A percentile compares a stretch with the other conserved stretches of the same genome.
These are phyloP conservation scores for Sphaceloma murrayae DNA, from an alignment of 2,329 filamentous ascomycete genomes.

Conservation along the genomic window DNA sequence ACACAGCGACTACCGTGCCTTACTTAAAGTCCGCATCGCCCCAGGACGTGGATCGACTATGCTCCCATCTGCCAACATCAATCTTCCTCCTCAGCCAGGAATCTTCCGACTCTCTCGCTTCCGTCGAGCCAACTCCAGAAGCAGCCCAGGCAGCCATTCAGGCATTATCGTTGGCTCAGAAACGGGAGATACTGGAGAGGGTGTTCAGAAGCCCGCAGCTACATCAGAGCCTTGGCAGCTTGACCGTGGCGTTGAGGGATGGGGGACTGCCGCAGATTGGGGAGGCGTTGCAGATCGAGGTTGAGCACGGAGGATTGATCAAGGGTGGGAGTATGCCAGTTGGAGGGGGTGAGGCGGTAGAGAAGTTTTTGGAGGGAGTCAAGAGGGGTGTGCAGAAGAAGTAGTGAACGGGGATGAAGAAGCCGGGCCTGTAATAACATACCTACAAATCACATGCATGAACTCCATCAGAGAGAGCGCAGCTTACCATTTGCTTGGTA, in stretches of 20 bases:
- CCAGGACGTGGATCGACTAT: constrained; percentile 60
- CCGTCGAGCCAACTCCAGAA: constrained; percentile 52
- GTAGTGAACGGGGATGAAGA: too few relatives aligned
- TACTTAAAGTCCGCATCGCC: constrained; percentile 59
- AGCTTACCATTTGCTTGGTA: too few relatives aligned
- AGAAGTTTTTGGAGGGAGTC: constrained; percentile 83
- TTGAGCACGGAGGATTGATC: constrained; percentile 77
- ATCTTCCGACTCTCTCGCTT: constrained; percentile 42
- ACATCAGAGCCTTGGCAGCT: constrained; percentile 69
- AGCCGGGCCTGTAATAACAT: too few relatives aligned
- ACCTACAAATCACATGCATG: too few relatives aligned
- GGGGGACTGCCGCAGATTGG: constrained; percentile 84
- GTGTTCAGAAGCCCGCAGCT: constrained; percentile 88
- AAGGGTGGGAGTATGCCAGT: constrained; percentile 70
- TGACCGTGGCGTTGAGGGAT: constrained; percentile 81
- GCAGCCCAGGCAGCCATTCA: constrained; percentile 63
- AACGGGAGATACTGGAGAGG: constrained; percentile 68
- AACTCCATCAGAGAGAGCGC: too few relatives aligned
- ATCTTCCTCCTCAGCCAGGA: constrained; percentile 69
- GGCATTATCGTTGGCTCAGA: constrained; percentile 63
- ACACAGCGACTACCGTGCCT: constrained; percentile 66
- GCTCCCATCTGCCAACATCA: constrained; percentile 67
- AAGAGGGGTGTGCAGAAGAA: constrained; percentile 65
- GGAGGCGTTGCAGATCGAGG: constrained; percentile 69
- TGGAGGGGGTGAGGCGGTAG: constrained; percentile 78